Percentiles rank a stretch among this genome's conserved stretches.
These are phyloP conservation scores for Avicennia marina DNA, from an alignment of 257 asterid species.

Conservation along the genomic window DNA sequence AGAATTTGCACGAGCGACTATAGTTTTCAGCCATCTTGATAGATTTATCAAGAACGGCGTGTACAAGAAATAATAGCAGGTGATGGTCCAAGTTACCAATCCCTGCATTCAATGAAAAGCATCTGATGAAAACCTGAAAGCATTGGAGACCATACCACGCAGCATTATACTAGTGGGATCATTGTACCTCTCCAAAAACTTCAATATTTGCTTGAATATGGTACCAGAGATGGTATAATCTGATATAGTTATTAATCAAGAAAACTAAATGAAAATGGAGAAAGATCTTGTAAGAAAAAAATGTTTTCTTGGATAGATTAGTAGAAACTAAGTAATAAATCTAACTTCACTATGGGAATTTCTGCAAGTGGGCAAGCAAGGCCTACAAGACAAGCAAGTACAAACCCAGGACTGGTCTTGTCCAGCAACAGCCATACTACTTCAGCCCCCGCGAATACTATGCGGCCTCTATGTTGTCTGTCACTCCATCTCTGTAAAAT, in stretches of 20 bases:
- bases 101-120: conserved; percentile 42
- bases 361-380: conserved; percentile 65
- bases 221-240: conserved; percentile 67
- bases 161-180: not conserved
- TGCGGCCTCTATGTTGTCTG: conserved; percentile 59
- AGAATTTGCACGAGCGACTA: conserved; percentile 15
- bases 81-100: conserved; percentile 58
- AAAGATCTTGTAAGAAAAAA: no score
- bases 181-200: conserved; percentile 52
- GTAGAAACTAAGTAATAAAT: not conserved
- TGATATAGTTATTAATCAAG: conserved; percentile 18
- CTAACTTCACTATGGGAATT: conserved; percentile 62
- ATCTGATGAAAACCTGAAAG: not conserved
- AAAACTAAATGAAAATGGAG: not conserved
- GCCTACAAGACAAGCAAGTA: conserved; percentile 60
- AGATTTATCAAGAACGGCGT: conserved; percentile 61
- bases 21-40: conserved; percentile 49
- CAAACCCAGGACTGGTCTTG: conserved; percentile 50
- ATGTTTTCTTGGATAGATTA: not conserved
- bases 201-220: conserved; percentile 66
- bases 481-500: conserved; percentile 59
- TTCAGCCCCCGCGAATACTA: conserved; percentile 59
- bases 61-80: conserved; percentile 72
- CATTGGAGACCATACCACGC: no score
- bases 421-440: conserved; percentile 54